A percentile compares a stretch with the other conserved stretches of the same genome.
phyloP scores from a whole-genome alignment of 176 grass and related monocot genomes.

The Musa schizocarpa region DNA sequence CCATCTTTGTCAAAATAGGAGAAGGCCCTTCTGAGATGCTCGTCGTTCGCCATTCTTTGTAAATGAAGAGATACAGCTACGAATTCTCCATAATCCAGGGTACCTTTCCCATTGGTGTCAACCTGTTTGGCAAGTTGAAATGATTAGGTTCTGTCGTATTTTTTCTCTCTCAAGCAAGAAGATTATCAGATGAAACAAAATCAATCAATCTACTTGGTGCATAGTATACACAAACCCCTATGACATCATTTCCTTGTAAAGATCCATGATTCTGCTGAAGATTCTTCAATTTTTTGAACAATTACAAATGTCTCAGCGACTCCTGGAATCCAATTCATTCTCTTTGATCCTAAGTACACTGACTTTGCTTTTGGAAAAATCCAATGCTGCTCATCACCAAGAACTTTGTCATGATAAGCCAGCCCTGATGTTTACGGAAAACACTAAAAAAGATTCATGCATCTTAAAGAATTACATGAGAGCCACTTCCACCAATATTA shows the following conservation, averaged over 20 bases:
- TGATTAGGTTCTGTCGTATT: constrained; percentile 11
- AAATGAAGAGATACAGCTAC: constrained; percentile 90
- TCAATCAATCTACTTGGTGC: neutral
- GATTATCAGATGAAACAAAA: neutral
- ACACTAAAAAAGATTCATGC: no score
- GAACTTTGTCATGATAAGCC: no score
- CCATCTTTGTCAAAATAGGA: constrained; percentile 92
- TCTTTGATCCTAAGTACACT: neutral
- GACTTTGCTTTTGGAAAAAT: neutral
- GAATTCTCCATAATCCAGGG: constrained; percentile 83
- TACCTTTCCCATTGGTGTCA: constrained; percentile 76
- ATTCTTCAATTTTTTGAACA: no score
- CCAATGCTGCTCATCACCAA: no score
- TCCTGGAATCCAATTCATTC: no score
- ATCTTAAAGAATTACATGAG: no score
- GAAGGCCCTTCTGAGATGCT: constrained; percentile 78
- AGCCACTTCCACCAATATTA: no score
- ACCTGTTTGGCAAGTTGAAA: constrained; percentile 42
- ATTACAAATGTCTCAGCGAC: no score
- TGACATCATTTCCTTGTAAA: no score
- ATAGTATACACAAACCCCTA: neutral
- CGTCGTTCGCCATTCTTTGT: constrained; percentile 95
- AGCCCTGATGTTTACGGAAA: no score
- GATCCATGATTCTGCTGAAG: no score
- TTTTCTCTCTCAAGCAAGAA: neutral